Base-by-base conservation (phyloP, 179 eudicot genomes). In the Heliamphora pulchella region DNA sequence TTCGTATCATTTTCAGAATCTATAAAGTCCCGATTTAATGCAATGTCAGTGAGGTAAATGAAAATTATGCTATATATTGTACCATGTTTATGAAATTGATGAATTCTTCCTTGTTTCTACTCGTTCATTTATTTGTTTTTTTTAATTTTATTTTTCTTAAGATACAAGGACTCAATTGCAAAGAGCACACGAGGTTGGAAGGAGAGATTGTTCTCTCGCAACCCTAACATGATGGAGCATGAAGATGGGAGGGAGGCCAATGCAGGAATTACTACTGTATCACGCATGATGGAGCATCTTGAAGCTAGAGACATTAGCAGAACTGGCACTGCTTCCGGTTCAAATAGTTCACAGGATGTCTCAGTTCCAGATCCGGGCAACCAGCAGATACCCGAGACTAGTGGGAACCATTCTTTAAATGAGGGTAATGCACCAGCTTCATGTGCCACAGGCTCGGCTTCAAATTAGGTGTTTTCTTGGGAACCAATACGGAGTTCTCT, bases 101-200 rank as follows among this genome's bases (percentile, higher is more conserved):
- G 67, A 58, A 68, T 59, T 10, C 15, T 71, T 10, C 0, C 14
- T 57, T 44, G 0, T 64, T 75, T 54, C 58, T 47, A 59, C 58
- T 59, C 50, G 43, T n/a, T 80, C 18, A 57, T n/a, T 55, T 15
- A 48, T 80, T 46, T 80, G 70, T 79, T 2, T 10, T 78, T 76
- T 76, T 13, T 66, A 46, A 66, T 18, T 76, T 74, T 69, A 1
- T 10, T 74, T 76, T 79, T 17, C 70, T 64, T 55, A 63, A 93
- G 98, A 83, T 94, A 90, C 89, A 94, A 94, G 88, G 98, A 94
- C 59, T 90, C 98, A 2, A 93, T 94, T 75, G 83, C 94, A 17
- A 94, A 94, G 86, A 90, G 90, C 86, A 93, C 98, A 2, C 89
- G 89, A 75, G 91, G 96, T 71, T 94, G 98, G 98, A 94, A 93